Conservation (phyloP, 306 rosid species). For the Casuarina equisetifolia region DNA sequence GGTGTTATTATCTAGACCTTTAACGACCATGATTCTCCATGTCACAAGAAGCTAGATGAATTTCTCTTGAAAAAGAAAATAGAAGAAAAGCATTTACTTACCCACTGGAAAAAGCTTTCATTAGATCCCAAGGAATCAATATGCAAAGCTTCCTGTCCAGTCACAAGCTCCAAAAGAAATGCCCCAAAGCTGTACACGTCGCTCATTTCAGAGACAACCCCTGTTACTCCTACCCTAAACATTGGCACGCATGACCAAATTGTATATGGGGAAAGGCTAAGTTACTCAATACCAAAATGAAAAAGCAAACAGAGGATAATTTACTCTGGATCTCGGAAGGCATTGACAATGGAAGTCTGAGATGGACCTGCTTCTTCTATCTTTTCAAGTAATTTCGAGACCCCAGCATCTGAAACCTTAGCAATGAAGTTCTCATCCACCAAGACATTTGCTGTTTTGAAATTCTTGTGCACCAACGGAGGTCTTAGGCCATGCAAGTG, state of each 20-base stretch:
- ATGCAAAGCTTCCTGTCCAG: constrained; percentile 44
- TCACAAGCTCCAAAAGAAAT: constrained; percentile 46
- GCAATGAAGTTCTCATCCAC: constrained; percentile 51
- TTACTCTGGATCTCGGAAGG: constrained; percentile 53
- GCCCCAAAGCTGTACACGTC: constrained; percentile 55
- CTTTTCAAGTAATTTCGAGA: constrained; percentile 35
- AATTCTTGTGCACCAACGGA: constrained; percentile 41
- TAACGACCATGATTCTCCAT: too few relatives aligned
- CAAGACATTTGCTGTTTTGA: constrained; percentile 49
- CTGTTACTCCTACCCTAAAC: constrained; percentile 31
- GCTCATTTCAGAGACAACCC: constrained; percentile 28
- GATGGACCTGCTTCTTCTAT: constrained; percentile 49
- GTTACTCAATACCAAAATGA: constrained; percentile 3
- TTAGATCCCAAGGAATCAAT: constrained; percentile 40
- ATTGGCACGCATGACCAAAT: constrained; percentile 3
- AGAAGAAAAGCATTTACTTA: not conserved
- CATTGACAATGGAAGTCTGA: constrained; percentile 31
- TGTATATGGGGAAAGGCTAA: not conserved
- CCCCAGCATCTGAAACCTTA: constrained; percentile 47
- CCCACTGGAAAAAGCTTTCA: constrained; percentile 47
- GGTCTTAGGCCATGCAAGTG: constrained; percentile 46
- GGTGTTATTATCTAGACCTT: not conserved
- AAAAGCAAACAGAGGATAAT: constrained; percentile 7
- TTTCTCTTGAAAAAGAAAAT: not conserved
- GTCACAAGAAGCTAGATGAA: not conserved